Percentiles rank a stretch among this genome's conserved stretches.
phyloP scores from a whole-genome alignment of 1,139 yeast species.

The Tardiomyces depauwii region DNA sequence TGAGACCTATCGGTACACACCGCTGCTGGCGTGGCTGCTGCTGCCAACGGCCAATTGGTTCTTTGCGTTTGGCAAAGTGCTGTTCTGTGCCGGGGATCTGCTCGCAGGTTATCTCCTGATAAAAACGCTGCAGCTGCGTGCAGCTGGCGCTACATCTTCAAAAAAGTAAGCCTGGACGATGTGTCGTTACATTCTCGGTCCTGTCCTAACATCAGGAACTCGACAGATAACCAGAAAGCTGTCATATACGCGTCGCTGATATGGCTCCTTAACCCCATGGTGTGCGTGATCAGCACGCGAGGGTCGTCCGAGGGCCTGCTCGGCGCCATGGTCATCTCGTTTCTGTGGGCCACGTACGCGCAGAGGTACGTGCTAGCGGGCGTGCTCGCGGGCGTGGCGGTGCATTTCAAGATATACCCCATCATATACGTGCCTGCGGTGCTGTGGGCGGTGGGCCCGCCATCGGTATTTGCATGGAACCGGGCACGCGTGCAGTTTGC shows the following conservation, averaged over 20 bases:
- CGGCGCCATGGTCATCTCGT: constrained; percentile 61
- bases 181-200: too few species aligned
- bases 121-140: constrained; percentile 28
- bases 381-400: constrained; percentile 54
- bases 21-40: constrained; percentile 73
- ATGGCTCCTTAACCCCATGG: constrained; percentile 95
- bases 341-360: constrained; percentile 37
- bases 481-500: constrained; percentile 35
- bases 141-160: neutral
- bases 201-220: neutral
- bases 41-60: constrained; percentile 46
- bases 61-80: constrained; percentile 63
- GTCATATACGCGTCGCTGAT: constrained; percentile 37
- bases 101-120: constrained; percentile 65
- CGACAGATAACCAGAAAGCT: constrained; percentile 23
- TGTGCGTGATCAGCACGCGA: constrained; percentile 80
- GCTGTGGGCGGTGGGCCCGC: constrained; percentile 25
- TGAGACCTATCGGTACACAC: constrained; percentile 90
- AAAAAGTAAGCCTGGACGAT: neutral
- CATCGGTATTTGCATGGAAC: constrained; percentile 4
- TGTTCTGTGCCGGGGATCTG: constrained; percentile 70
- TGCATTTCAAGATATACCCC: constrained; percentile 90
- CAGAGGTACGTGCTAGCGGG: constrained; percentile 42
- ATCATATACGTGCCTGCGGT: constrained; percentile 64
- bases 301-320: constrained; percentile 90